A percentile compares a stretch with the other conserved stretches of the same genome.
Conservation (phyloP, 192 early-diverging fungal species). For the Dissophora ornata region DNA sequence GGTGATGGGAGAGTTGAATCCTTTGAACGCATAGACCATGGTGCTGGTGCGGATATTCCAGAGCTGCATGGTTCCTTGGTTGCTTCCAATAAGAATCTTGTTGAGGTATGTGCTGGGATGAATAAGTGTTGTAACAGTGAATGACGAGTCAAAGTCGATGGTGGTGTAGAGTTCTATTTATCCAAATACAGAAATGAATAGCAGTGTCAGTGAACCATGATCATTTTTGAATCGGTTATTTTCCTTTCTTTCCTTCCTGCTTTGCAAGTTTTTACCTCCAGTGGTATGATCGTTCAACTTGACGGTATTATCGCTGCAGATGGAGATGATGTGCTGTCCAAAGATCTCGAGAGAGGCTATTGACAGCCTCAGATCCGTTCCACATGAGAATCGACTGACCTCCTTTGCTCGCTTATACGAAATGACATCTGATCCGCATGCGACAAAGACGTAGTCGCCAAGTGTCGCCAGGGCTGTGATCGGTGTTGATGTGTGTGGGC, state of each 20-base stretch:
- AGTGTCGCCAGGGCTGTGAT: conserved; percentile 78
- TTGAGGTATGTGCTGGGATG: conserved; percentile 99
- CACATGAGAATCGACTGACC: conserved; percentile 54
- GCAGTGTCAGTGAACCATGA: neutral
- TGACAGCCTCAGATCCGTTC: conserved; percentile 26
- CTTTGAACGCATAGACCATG: conserved; percentile 84
- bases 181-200: no score
- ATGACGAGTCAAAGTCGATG: conserved; percentile 79
- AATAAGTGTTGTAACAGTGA: conserved; percentile 78
- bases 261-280: conserved; percentile 59
- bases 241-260: no score
- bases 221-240: no score
- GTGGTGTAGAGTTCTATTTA: conserved; percentile 73
- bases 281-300: conserved; percentile 81
- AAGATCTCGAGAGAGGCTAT: conserved; percentile 74
- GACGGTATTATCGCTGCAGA: conserved; percentile 84
- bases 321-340: conserved; percentile 78
- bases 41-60: conserved; percentile 92
- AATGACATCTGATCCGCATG: conserved; percentile 70
- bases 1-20: conserved; percentile 80
- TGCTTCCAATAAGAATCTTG: conserved; percentile 91
- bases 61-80: conserved; percentile 89
- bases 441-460: conserved; percentile 80
- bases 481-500: conserved; percentile 71
- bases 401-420: conserved; percentile 78